These are phyloP conservation scores for Hibiscus trionum DNA, from an alignment of 345 rosid species.

Conservation along the genomic window DNA sequence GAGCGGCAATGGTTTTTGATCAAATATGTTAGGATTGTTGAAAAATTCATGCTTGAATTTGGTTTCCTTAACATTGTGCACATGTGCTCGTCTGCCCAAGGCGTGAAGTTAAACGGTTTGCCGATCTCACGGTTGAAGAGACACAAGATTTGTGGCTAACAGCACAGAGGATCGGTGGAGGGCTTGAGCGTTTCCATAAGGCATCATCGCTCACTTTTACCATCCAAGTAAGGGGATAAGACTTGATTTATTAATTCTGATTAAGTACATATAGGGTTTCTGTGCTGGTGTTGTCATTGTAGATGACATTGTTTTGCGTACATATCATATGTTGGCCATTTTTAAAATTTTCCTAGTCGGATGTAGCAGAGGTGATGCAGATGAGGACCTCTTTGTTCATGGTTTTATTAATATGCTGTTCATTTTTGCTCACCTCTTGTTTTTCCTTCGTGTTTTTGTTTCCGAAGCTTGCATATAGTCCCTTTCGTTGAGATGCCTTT, in stretches of 20 bases:
- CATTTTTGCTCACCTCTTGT: background rate
- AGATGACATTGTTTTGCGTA: background rate
- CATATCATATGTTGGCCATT: background rate
- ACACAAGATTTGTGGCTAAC: conserved; percentile 69
- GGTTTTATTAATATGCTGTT: background rate
- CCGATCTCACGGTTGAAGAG: conserved; percentile 80
- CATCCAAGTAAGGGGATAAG: conserved; percentile 50
- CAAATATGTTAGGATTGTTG: background rate
- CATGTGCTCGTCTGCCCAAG: conserved; percentile 88
- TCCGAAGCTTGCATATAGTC: background rate
- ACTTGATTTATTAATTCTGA: background rate
- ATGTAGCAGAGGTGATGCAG: background rate
- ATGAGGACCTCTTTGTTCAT: background rate
- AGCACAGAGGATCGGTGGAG: conserved; percentile 67
- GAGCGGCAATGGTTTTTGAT: background rate
- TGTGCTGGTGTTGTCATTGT: background rate
- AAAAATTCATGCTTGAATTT: conserved; percentile 15
- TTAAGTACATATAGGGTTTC: background rate
- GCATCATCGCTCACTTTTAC: conserved; percentile 76
- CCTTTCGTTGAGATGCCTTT: background rate
- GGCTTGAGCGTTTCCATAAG: conserved; percentile 62
- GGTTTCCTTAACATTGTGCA: conserved; percentile 44
- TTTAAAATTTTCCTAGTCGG: background rate
- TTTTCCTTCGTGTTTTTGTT: background rate
- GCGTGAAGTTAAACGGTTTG: conserved; percentile 81